Base-by-base conservation (phyloP, 1,284 basidiomycete species). In the Pulveroboletus sp. region DNA sequence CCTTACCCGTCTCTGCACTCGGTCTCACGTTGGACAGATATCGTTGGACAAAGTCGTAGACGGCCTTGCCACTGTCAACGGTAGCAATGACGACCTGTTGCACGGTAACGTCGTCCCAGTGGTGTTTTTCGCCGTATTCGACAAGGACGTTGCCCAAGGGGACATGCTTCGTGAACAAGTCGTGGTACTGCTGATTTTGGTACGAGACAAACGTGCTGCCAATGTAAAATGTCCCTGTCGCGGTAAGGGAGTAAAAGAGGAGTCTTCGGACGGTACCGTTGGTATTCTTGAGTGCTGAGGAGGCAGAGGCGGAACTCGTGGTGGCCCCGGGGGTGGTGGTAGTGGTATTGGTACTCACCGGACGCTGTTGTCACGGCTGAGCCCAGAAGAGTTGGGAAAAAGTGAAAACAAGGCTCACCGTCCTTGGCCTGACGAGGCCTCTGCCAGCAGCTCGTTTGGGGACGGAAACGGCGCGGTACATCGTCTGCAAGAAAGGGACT, bases 91-190 rank as follows among this genome's bases (percentile, higher is more conserved):
- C 64, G 19, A 84, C 79, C 58, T 86, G 80, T 59, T 81, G 73
- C 24, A 82, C 65, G 24, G 89, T 84, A 48, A 89, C 73, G 5
- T 80, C 82, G 62, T 93, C 88, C 89, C 89, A 92, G 26, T 85
- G 80, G 63, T 87, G 77, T 46, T 84, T 79, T 70, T 95, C 91
- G 9, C 88, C 89, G 67, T 85, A 91, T 58, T 94, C 86, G 40
- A 95, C 79, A 68, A 96, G 79, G 24, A 78, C 68, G 63, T 89
- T 82, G 44, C 87, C 95, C 33, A 87, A 75, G 5, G 93, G 93
- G 48, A 93, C 85, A 57, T 83, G 78, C 65, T 90, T 86, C 58
- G 84, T 79, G 77, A 95, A 95, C 68, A 94, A 80, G 65, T 93
- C 86, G 70, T 87, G 84, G 76, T 91, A 92, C 7, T 77, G 71